A percentile compares a stretch with the other conserved stretches of the same genome.
Evolutionary conservation across 306 rosid species (phyloP).

Genomic region (Rubus idaeus): DNA sequence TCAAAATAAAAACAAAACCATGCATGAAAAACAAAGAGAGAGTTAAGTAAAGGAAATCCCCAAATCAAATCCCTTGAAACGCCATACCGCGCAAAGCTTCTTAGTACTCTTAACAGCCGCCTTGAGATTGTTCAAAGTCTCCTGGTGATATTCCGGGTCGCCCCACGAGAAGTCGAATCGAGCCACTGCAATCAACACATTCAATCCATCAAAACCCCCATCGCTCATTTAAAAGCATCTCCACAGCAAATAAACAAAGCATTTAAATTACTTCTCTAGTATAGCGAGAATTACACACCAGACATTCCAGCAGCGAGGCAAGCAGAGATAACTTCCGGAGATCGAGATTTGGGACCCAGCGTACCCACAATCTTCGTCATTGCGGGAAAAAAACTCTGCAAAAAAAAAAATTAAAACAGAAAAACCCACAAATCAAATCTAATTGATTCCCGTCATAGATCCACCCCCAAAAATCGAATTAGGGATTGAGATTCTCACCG

Average conservation of each 20-base stretch:
- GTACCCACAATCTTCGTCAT: conserved; percentile 99
- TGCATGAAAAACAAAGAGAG: conserved; percentile 7
- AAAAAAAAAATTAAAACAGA: not conserved
- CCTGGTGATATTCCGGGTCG: conserved; percentile 75
- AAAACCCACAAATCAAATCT: conserved; percentile 7
- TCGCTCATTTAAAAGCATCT: not conserved
- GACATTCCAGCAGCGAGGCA: conserved; percentile 98
- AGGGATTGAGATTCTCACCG: conserved; percentile 44
- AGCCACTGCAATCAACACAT: conserved; percentile 60
- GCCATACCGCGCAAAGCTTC: conserved; percentile 97
- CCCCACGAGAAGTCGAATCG: conserved; percentile 97
- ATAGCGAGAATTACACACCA: conserved; percentile 38
- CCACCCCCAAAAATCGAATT: not conserved
- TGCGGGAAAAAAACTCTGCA: conserved; percentile 81
- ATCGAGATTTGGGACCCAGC: conserved; percentile 87
- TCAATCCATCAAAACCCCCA: conserved; percentile 12
- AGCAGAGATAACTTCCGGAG: conserved; percentile 64
- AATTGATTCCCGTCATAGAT: conserved; percentile 15
- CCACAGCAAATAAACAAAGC: not conserved
- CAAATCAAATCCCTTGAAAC: not conserved
- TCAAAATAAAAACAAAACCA: not conserved
- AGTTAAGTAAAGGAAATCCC: not conserved
- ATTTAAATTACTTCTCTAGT: not conserved
- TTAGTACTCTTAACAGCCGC: conserved; percentile 73
- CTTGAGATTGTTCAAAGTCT: conserved; percentile 88